These are phyloP conservation scores for Apiospora pterosperma DNA, from an alignment of 2,329 filamentous ascomycete species.

Conservation along the genomic window DNA sequence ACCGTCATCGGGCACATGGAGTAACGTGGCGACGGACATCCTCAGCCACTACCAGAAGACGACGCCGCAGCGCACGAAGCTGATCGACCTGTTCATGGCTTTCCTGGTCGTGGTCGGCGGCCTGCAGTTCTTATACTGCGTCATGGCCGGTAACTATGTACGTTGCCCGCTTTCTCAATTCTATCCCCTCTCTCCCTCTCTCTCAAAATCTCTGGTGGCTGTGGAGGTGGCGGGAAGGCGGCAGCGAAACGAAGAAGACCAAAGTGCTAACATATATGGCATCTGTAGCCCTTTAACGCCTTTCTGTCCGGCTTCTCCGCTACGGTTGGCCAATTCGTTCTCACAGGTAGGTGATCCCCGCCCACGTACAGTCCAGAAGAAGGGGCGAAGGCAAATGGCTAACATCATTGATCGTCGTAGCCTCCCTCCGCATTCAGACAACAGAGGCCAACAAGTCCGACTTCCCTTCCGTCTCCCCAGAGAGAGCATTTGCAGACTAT, in stretches of 20 bases:
- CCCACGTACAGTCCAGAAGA: background rate
- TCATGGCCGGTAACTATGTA: conserved; percentile 92
- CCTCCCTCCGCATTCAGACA: conserved; percentile 85
- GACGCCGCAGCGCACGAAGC: conserved; percentile 87
- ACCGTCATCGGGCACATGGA: conserved; percentile 28
- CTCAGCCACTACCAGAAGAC: conserved; percentile 74
- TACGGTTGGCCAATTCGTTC: conserved; percentile 94
- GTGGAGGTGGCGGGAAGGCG: background rate
- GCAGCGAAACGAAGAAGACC: background rate
- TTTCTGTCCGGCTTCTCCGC: conserved; percentile 94
- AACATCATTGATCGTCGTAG: conserved; percentile 31
- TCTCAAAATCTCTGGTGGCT: background rate
- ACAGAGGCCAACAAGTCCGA: conserved; percentile 77
- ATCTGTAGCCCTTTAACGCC: conserved; percentile 89
- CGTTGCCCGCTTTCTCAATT: conserved; percentile 43
- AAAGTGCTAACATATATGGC: conserved; percentile 17
- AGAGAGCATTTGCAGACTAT: conserved; percentile 94
- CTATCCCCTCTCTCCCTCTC: background rate
- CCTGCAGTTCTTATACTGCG: conserved; percentile 92
- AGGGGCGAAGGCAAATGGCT: conserved; percentile 4
- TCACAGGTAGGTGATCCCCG: conserved; percentile 65
- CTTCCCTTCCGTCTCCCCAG: conserved; percentile 73
- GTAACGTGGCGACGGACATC: conserved; percentile 65
- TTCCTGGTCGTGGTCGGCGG: conserved; percentile 83
- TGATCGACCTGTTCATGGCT: conserved; percentile 85